Percentiles rank a stretch among this genome's conserved stretches.
Evolutionary conservation across 2,329 filamentous ascomycete genomes (phyloP).

Genomic region (Aspergillus viridinutans): DNA sequence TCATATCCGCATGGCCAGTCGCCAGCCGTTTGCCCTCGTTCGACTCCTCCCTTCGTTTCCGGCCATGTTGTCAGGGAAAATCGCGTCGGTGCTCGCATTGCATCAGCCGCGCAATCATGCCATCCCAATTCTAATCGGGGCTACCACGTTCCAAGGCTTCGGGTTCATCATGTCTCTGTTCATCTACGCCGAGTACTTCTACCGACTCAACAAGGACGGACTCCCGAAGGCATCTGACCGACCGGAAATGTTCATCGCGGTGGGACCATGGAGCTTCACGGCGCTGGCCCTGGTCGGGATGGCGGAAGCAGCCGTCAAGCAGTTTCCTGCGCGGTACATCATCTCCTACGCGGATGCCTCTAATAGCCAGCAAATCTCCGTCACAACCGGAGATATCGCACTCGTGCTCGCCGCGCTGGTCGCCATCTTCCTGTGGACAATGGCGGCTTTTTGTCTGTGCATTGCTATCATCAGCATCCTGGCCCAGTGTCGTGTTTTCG

Average conservation of each 20-base stretch:
- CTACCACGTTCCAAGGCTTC: constrained; percentile 44
- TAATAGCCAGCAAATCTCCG: constrained; percentile 10
- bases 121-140: constrained; percentile 41
- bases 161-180: constrained; percentile 43
- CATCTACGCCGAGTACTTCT: constrained; percentile 44
- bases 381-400: constrained; percentile 37
- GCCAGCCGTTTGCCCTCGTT: constrained; percentile 6
- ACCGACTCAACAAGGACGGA: constrained; percentile 38
- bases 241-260: constrained; percentile 52
- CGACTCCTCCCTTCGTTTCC: constrained; percentile 12
- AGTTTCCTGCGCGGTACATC: constrained; percentile 24
- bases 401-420: constrained; percentile 37
- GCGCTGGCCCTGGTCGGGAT: constrained; percentile 46
- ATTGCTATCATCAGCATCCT: constrained; percentile 39
- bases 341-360: constrained; percentile 7
- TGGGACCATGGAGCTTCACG: constrained; percentile 46
- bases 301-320: constrained; percentile 37
- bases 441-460: constrained; percentile 51
- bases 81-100: constrained; percentile 30
- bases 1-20: constrained; percentile 17
- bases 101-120: constrained; percentile 29
- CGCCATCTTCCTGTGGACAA: constrained; percentile 46
- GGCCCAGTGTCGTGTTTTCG: background rate
- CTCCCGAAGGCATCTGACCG: constrained; percentile 40
- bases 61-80: constrained; percentile 37